Evolutionary conservation across 805 yeast genomes (phyloP).

Genomic region (Yarrowia osloensis): DNA sequence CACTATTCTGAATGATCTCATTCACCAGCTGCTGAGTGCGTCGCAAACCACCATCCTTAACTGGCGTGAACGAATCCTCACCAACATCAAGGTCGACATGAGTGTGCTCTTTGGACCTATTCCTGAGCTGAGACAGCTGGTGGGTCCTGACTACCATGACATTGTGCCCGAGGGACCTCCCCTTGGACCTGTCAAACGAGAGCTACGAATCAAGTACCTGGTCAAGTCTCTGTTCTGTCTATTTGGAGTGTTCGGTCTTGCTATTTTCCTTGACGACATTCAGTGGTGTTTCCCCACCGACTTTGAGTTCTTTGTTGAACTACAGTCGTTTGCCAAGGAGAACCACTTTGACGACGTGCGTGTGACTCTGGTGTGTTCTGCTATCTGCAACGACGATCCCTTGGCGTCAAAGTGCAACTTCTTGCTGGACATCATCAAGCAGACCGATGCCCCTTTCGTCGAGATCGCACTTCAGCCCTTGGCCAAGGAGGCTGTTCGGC

Average conservation of each 20-base stretch:
- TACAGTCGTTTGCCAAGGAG: constrained; percentile 40
- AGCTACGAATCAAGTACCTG: constrained; percentile 48
- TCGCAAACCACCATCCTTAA: constrained; percentile 43
- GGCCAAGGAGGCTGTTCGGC: constrained; percentile 34
- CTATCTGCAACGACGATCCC: constrained; percentile 32
- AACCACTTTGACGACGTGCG: constrained; percentile 37
- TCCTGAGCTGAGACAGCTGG: constrained; percentile 49
- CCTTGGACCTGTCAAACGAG: constrained; percentile 42
- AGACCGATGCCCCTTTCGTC: constrained; percentile 31
- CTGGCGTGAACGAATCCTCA: constrained; percentile 48
- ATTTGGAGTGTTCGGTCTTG: constrained; percentile 48
- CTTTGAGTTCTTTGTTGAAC: constrained; percentile 37
- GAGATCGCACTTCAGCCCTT: constrained; percentile 36
- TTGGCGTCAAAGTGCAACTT: constrained; percentile 28
- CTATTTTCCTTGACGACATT: constrained; percentile 51
- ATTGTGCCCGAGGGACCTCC: constrained; percentile 37
- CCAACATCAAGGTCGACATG: constrained; percentile 48
- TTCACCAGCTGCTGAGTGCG: constrained; percentile 48
- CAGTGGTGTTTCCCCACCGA: constrained; percentile 48
- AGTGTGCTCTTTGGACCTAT: constrained; percentile 47
- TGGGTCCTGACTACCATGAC: constrained; percentile 48
- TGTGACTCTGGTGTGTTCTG: constrained; percentile 39
- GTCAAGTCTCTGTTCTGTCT: constrained; percentile 49
- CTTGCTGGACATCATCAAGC: constrained; percentile 22
- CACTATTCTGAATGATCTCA: constrained; percentile 46